Conservation (phyloP, 1,284 basidiomycete species). For the Malassezia equina region DNA sequence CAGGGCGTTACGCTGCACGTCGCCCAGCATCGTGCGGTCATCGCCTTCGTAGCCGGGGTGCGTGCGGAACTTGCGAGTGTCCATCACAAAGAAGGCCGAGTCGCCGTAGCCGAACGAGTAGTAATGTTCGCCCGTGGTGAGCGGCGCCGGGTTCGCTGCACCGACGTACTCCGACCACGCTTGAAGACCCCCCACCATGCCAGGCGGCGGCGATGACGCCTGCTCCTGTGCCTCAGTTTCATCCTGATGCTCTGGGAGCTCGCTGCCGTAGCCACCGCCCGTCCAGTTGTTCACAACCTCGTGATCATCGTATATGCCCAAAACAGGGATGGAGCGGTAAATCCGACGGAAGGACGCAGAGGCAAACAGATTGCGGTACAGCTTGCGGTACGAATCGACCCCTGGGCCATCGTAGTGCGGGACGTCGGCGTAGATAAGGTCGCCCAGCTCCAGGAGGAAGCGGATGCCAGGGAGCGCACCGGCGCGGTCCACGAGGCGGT, state of each 20-base stretch:
- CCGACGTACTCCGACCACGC: conserved; percentile 64
- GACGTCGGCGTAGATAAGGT: conserved; percentile 69
- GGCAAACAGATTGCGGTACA: conserved; percentile 46
- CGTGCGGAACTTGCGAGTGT: conserved; percentile 62
- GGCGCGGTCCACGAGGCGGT: conserved; percentile 22
- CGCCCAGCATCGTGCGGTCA: conserved; percentile 63
- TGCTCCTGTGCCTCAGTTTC: conserved; percentile 53
- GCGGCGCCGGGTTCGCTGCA: conserved; percentile 58
- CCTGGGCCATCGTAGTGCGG: conserved; percentile 50
- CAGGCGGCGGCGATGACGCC: conserved; percentile 42
- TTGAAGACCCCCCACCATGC: conserved; percentile 54
- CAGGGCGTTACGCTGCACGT: conserved; percentile 58
- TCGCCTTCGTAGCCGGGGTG: conserved; percentile 50
- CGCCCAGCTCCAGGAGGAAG: conserved; percentile 46
- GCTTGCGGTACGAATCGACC: conserved; percentile 31
- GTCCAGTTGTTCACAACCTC: conserved; percentile 46
- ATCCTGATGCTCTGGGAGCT: not conserved
- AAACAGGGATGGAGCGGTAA: conserved; percentile 37
- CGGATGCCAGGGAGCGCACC: conserved; percentile 42
- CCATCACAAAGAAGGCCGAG: conserved; percentile 62
- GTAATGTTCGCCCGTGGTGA: conserved; percentile 54
- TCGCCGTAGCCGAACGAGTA: conserved; percentile 50
- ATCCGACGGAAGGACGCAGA: conserved; percentile 39
- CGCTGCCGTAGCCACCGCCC: conserved; percentile 14
- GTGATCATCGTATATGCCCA: conserved; percentile 46